Conservation (phyloP, 2,329 filamentous ascomycete species). For the Trichoderma polysporum region DNA sequence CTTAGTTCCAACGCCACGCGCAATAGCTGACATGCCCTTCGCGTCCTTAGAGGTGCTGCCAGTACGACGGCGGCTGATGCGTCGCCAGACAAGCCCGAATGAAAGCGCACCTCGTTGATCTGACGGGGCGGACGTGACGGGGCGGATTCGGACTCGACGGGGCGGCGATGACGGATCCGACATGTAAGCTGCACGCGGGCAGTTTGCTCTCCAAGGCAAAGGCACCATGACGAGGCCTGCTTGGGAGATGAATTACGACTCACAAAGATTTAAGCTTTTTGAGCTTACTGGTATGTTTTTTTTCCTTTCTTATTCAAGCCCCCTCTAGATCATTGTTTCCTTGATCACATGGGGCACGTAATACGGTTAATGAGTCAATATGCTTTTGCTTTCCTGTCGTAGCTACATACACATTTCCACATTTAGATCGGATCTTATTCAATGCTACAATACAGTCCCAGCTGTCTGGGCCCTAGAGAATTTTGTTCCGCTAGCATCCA, state of each 20-base stretch:
- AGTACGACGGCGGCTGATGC: not conserved
- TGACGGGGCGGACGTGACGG: too few relatives aligned
- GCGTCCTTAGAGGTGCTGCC: not conserved
- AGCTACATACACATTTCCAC: not conserved
- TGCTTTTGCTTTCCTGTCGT: not conserved
- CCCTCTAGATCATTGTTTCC: not conserved
- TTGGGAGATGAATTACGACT: not conserved
- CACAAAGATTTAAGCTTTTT: not conserved
- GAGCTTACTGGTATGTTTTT: not conserved
- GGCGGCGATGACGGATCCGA: too few relatives aligned
- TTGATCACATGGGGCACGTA: not conserved
- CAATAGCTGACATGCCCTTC: not conserved
- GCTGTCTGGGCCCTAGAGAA: not conserved
- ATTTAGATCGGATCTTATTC: not conserved
- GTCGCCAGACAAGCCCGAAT: not conserved
- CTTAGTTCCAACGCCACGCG: slow-evolving; percentile 9
- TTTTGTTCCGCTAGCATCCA: not conserved
- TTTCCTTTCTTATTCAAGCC: too few relatives aligned
- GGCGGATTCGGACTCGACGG: too few relatives aligned
- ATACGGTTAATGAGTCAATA: not conserved
- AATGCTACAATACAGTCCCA: not conserved
- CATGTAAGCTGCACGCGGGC: slow-evolving; percentile 2
- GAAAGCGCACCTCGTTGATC: not conserved
- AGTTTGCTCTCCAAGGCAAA: not conserved
- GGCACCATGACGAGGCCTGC: not conserved